These are phyloP conservation scores for Microbotryum scabiosae DNA, from an alignment of 1,284 basidiomycete species.

Conservation along the genomic window DNA sequence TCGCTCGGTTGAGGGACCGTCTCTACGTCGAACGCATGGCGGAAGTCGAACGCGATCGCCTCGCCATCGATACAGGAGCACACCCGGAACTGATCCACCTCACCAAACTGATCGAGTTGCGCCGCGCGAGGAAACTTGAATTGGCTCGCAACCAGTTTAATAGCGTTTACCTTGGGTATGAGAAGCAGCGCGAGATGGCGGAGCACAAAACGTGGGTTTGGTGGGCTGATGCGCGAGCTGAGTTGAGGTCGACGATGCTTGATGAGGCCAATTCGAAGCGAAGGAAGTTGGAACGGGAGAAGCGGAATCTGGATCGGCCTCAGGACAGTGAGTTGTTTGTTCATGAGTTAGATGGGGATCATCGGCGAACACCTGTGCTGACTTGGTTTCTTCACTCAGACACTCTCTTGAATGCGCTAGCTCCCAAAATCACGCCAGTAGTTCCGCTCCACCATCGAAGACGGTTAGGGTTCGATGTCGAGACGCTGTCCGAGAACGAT, in stretches of 20 bases:
- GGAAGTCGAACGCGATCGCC: slow-evolving; percentile 49
- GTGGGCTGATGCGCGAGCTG: slow-evolving; percentile 57
- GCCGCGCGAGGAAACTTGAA: slow-evolving; percentile 38
- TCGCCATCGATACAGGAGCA: slow-evolving; percentile 52
- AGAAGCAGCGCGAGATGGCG: slow-evolving; percentile 55
- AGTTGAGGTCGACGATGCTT: slow-evolving; percentile 71
- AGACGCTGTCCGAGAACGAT: slow-evolving; percentile 30
- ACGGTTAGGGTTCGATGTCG: slow-evolving; percentile 27
- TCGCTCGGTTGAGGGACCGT: slow-evolving; percentile 48
- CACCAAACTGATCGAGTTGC: slow-evolving; percentile 45
- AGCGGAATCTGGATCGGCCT: slow-evolving; percentile 62
- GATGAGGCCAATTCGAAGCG: slow-evolving; percentile 72
- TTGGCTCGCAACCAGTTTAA: slow-evolving; percentile 41
- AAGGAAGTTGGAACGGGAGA: slow-evolving; percentile 67
- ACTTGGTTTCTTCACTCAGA: slow-evolving; percentile 6
- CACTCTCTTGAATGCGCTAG: slow-evolving; percentile 27
- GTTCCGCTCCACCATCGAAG: slow-evolving; percentile 29
- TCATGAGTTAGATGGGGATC: no score
- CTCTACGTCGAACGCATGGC: slow-evolving; percentile 50
- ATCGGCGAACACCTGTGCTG: background rate
- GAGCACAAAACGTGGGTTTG: slow-evolving; percentile 59
- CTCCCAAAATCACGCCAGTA: slow-evolving; percentile 21
- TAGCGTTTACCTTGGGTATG: slow-evolving; percentile 61
- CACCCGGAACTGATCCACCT: slow-evolving; percentile 77
- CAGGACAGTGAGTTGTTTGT: slow-evolving; percentile 49